These are phyloP conservation scores for Leishmania guyanensis DNA, from an alignment of 208 protist species.

Conservation along the genomic window DNA sequence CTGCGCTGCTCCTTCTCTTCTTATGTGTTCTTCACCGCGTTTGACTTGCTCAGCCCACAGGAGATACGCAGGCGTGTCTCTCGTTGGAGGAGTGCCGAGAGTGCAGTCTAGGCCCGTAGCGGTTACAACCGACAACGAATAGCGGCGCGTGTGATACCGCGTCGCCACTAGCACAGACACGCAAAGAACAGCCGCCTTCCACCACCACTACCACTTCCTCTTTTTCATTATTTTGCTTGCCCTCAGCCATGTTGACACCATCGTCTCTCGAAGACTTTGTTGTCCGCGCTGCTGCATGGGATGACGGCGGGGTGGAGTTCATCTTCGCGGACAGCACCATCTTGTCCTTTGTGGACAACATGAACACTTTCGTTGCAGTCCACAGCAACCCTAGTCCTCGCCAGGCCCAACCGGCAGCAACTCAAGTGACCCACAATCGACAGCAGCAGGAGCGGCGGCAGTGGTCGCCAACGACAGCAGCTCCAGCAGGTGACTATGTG, in stretches of 20 bases:
- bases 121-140: background rate
- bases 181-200: background rate
- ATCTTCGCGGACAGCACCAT: constrained; percentile 85
- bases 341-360: constrained; percentile 77
- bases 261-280: constrained; percentile 28
- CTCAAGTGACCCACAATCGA: background rate
- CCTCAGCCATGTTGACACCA: background rate
- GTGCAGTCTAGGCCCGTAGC: background rate
- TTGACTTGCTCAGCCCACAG: background rate
- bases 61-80: background rate
- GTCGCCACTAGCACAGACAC: background rate
- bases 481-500: background rate
- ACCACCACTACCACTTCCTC: too few species aligned
- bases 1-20: background rate
- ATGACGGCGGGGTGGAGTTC: constrained; percentile 72
- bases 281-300: constrained; percentile 63
- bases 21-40: background rate
- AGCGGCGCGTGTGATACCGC: background rate
- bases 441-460: background rate
- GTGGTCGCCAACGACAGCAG: too few species aligned
- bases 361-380: constrained; percentile 86
- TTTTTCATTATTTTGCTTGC: background rate
- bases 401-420: background rate
- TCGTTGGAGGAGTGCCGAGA: background rate
- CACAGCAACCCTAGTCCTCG: constrained; percentile 4